Base-by-base conservation (phyloP, 768 basidiomycete species). In the Phaeotremella skinneri region DNA sequence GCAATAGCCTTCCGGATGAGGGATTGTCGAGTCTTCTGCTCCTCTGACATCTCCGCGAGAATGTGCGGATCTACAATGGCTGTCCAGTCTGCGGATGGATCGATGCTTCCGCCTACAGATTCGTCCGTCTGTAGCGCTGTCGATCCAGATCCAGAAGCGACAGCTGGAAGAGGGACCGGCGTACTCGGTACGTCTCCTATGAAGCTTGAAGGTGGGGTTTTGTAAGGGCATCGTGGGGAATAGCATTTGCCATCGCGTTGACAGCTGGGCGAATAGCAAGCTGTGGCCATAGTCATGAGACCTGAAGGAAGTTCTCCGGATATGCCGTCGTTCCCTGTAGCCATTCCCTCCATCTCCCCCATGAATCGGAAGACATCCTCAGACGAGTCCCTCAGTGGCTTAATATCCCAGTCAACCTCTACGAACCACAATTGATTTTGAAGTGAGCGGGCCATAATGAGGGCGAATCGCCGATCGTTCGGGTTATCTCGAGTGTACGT, bases 371-470 rank as follows among this genome's bases (percentile, higher is more conserved):
- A 96, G 4, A 96, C 91, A 62, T 93, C 90, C 69, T 93, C 91
- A 3, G 93, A 88, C 2, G 88, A 86, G 69, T 93, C 91, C 56
- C 88, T 85, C 55, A 96, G 78, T 1, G 86, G 81, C 20, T 86
- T 84, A 50, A 86, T 85, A 29, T 88, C 90, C 90, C 92, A 94
- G 72, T 97, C 92, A 5, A 97, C 92, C 74, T 98, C 94, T 72
- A 91, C 90, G 77, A 96, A 93, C 81, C 91, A 97, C 3, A 98
- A 82, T 73, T 94, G 91, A 58, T 84, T 87, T 72, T 97, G 92
- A 34, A 98, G 81, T 57, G 89, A 90, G 37, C 91, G 85, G 3
- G 91, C 96, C 34, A 94, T 87, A 72, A 88, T 86, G 27, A 96
- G 79, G 3, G 93, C 90, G 16, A 87, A 86, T 4, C 89, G 83